Conservation (phyloP, 2,329 filamentous ascomycete genomes). For the Pseudopithomyces chartarum region DNA sequence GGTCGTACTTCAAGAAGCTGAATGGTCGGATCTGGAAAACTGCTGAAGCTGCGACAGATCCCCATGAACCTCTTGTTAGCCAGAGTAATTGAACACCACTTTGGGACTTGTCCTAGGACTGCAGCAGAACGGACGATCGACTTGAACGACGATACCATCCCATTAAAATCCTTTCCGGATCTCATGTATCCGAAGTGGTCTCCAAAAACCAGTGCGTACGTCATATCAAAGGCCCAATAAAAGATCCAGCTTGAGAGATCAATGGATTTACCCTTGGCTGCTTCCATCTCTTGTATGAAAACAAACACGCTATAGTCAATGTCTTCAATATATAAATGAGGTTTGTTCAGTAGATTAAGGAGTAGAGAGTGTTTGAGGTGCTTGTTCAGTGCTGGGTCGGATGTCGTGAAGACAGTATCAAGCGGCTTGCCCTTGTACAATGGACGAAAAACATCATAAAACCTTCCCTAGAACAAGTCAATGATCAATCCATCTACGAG, state of each 20-base stretch:
- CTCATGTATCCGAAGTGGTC: neutral
- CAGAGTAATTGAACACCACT: neutral
- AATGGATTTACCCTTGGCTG: neutral
- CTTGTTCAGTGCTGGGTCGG: neutral
- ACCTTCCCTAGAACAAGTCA: neutral
- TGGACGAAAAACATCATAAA: neutral
- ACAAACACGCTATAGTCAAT: neutral
- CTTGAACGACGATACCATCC: neutral
- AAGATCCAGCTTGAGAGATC: neutral
- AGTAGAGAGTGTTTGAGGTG: neutral
- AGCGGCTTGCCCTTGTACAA: neutral
- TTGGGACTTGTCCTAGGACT: neutral
- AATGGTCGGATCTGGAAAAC: neutral
- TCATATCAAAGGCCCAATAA: neutral
- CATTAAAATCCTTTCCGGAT: neutral
- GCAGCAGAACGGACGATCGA: neutral
- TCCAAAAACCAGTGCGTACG: neutral
- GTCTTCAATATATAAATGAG: neutral
- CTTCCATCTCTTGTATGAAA: neutral
- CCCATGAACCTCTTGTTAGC: neutral
- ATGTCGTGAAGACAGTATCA: neutral
- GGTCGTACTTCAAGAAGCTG: neutral
- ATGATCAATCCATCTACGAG: neutral
- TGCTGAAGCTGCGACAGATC: neutral
- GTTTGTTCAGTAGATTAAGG: neutral